Conservation (phyloP, 495 filamentous ascomycete species). For the Trichocladium antarcticum region DNA sequence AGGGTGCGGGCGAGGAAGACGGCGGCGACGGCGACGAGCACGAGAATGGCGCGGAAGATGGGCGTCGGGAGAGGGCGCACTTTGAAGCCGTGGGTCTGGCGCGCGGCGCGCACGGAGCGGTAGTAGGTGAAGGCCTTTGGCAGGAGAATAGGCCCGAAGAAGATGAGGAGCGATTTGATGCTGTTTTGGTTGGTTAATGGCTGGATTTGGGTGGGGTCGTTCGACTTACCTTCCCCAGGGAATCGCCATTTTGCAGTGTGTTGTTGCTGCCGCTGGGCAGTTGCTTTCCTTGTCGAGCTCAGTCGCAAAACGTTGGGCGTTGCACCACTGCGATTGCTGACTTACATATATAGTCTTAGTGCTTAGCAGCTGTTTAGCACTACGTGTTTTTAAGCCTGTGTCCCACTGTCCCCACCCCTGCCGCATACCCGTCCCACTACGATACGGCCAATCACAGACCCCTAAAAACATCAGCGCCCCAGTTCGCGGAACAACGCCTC, state of each 20-base stretch:
- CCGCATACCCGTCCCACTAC: no score
- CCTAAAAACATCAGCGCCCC: no score
- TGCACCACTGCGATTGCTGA: no score
- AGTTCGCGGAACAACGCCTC: no score
- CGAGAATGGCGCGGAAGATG: conserved; percentile 42
- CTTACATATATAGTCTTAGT: no score
- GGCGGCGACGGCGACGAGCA: conserved; percentile 47
- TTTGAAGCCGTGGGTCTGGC: conserved; percentile 38
- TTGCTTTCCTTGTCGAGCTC: no score
- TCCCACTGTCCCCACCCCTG: no score
- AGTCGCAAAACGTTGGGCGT: no score
- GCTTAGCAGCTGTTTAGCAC: no score
- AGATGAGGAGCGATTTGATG: conserved; percentile 66
- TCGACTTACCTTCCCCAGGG: conserved; percentile 40
- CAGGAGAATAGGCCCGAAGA: conserved; percentile 77
- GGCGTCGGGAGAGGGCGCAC: conserved; percentile 48
- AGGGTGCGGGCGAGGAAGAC: conserved; percentile 52
- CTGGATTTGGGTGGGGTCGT: background rate
- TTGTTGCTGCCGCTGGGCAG: no score
- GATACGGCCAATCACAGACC: no score
- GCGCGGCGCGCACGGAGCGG: conserved; percentile 44
- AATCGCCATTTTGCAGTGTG: conserved; percentile 27
- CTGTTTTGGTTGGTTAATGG: conserved; percentile 29
- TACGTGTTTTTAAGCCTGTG: no score
- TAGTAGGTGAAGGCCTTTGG: conserved; percentile 63